Percentiles rank a stretch among this genome's conserved stretches.
phyloP scores from a whole-genome alignment of 176 grass and related monocot genomes.

The Dendrocalamus sinicus region DNA sequence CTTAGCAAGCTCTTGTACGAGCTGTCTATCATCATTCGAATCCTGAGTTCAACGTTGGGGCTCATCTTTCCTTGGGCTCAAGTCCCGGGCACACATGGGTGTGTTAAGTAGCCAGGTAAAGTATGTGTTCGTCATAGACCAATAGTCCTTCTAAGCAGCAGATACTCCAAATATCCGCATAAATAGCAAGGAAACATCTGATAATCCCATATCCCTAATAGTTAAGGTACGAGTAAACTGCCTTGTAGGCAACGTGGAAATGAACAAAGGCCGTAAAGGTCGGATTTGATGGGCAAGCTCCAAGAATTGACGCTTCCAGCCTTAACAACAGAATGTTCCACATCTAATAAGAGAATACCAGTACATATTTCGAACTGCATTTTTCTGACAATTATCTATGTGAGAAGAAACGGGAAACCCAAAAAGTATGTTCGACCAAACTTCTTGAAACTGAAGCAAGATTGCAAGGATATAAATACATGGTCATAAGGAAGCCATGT shows the following conservation, averaged over 20 bases:
- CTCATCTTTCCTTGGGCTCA: no score
- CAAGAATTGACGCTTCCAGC: not conserved
- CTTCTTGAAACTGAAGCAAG: not conserved
- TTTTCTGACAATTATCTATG: not conserved
- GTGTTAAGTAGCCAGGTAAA: no score
- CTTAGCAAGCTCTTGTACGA: no score
- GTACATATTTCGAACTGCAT: not conserved
- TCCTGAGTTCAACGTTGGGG: no score
- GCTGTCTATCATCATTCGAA: no score
- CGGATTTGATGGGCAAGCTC: not conserved
- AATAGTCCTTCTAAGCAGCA: not conserved
- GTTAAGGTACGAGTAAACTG: not conserved
- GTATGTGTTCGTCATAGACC: not conserved
- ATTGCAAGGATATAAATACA: not conserved
- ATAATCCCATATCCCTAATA: not conserved
- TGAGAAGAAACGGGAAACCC: not conserved
- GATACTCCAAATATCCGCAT: not conserved
- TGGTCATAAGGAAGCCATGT: not conserved
- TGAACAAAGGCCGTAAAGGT: not conserved
- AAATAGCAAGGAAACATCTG: not conserved
- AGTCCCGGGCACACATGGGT: no score
- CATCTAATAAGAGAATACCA: slow-evolving; percentile 1
- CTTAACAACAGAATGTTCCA: not conserved
- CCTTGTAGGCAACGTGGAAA: not conserved
- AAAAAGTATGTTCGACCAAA: slow-evolving; percentile 3